Percentiles rank a stretch among this genome's conserved stretches.
Evolutionary conservation across 2,329 filamentous ascomycete genomes (phyloP).

Genomic region (Dryadomyces sulphureus): DNA sequence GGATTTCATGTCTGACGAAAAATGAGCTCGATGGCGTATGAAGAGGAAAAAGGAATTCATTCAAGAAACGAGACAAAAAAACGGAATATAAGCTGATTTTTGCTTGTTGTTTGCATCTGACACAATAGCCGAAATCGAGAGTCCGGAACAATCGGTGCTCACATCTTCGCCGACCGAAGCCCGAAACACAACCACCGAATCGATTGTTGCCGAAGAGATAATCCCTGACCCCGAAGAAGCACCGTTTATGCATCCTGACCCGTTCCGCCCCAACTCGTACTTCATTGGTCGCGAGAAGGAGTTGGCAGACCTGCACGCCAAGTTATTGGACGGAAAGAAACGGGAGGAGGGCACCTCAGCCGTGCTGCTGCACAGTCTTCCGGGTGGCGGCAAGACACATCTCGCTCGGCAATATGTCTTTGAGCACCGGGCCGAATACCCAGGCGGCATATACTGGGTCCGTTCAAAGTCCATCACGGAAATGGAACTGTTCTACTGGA

Average conservation of each 20-base stretch:
- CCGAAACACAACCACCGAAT: slow-evolving; percentile 1
- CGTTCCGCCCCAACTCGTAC: slow-evolving; percentile 46
- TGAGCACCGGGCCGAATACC: slow-evolving; percentile 40
- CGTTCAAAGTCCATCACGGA: slow-evolving; percentile 45
- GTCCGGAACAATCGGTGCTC: background rate
- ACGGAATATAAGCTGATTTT: background rate
- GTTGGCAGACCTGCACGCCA: slow-evolving; percentile 40
- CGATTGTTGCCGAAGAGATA: too few species aligned
- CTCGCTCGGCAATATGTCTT: slow-evolving; percentile 54
- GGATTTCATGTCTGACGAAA: too few species aligned
- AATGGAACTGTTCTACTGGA: slow-evolving; percentile 47
- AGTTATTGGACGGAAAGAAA: slow-evolving; percentile 41
- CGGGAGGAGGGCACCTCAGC: slow-evolving; percentile 44
- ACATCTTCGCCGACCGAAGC: background rate
- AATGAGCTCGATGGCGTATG: too few species aligned
- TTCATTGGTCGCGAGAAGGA: slow-evolving; percentile 47
- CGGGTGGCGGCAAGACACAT: slow-evolving; percentile 55
- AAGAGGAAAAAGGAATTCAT: background rate
- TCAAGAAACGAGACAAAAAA: background rate
- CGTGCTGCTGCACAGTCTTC: slow-evolving; percentile 47
- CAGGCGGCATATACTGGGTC: slow-evolving; percentile 57
- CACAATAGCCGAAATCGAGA: background rate
- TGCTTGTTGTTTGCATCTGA: background rate
- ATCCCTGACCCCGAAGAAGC: slow-evolving; percentile 10
- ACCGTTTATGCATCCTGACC: slow-evolving; percentile 32